Evolutionary conservation across 2,329 filamentous ascomycete genomes (phyloP), one percentile per base, ranked within the genome.

Genomic region (Thelonectria discophora): DNA sequence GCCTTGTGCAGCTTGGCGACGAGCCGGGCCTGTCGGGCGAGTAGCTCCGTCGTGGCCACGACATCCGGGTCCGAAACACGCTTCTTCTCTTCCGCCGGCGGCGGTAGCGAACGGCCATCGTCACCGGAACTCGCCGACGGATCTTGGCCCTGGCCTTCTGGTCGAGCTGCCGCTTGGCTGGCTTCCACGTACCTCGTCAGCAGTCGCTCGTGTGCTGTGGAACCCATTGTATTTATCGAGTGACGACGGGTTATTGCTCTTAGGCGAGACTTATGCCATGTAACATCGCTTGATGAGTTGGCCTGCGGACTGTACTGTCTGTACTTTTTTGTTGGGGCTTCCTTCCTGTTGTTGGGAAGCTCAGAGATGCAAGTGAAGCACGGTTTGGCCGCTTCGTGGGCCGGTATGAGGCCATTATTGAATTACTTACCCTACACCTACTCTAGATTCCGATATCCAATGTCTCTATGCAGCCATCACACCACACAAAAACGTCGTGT

Each of bases 21-120:
- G 2, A 54, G 39, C 1, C 15, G 27, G 18, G 75, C 76, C 54
- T 78, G 76, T 13, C 70, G 69, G 1, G 49, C 55, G 40, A 78
- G 72, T 5, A 78, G 67, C n/a, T 64, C 42, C 18, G 64, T 46
- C 62, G 71, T 57, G 27, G 74, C 74, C 34, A 40, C 32, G 3
- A 49, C 66, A 20, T 55, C 60, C 12, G 66, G 45, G 55, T 69
- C 62, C 7, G 24, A 30, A 15, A 7, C 39, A 15, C 51, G 49
- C 13, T n/a, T 39, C 13, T n/a, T 39, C n/a, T 10, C 58, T 43
- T 57, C 21, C 9, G 12, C 6, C 21, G 3, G 21, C 21, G 3
- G 21, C 21, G n/a, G 21, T 7, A 20, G 12, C 4, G 13, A 15
- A 12, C 32, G 34, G 15, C 5, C 15, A 5, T 39, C 12, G 8